Evolutionary conservation across 2,329 filamentous ascomycete genomes (phyloP).

Genomic region (Claviceps monticola): DNA sequence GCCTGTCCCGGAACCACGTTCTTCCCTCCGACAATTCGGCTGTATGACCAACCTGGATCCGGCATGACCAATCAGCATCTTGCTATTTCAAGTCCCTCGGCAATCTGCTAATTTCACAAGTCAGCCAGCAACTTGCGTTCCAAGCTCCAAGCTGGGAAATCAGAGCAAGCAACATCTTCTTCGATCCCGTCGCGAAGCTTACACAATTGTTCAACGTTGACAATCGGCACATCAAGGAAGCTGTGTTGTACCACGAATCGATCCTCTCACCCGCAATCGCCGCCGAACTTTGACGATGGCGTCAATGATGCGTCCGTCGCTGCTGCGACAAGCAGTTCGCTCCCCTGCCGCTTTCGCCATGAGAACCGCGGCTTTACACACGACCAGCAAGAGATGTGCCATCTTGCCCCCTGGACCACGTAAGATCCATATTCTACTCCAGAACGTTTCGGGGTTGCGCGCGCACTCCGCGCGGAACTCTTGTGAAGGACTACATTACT

Average conservation of each 20-base stretch:
- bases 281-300: constrained; percentile 29
- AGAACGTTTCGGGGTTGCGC: neutral
- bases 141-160: constrained; percentile 7
- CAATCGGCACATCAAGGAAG: neutral
- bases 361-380: constrained; percentile 73
- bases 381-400: constrained; percentile 58
- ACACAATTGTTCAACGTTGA: neutral
- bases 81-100: constrained; percentile 37
- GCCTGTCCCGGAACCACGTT: constrained; percentile 11
- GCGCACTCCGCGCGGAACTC: neutral
- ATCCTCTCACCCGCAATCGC: neutral
- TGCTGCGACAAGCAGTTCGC: constrained; percentile 38
- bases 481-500: constrained; percentile 19
- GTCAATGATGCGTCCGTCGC: constrained; percentile 39
- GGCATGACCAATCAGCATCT: constrained; percentile 28
- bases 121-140: neutral
- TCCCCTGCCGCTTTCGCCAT: constrained; percentile 21
- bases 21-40: constrained; percentile 15
- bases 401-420: constrained; percentile 80
- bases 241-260: neutral
- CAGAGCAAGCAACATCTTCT: neutral
- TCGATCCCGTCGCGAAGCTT: neutral
- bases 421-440: constrained; percentile 32
- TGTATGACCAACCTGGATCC: constrained; percentile 14
- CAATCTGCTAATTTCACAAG: constrained; percentile 20